Conservation (phyloP, 2,329 filamentous ascomycete genomes). For the Pestalotiopsis sp. region DNA sequence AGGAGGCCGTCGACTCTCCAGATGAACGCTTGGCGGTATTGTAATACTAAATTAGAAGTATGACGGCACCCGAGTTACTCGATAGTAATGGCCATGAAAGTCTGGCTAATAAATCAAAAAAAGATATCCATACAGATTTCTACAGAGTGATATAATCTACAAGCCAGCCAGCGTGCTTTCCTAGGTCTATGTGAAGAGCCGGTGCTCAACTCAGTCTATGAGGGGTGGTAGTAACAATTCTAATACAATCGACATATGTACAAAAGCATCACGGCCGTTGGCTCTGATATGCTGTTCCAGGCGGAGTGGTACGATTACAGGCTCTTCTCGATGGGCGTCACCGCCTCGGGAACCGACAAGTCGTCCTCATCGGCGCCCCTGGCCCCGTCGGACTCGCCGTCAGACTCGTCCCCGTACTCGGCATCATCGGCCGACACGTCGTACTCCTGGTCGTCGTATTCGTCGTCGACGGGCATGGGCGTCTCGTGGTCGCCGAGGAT, state of each 20-base stretch:
- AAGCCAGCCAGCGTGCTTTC: background rate
- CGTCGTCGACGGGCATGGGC: background rate
- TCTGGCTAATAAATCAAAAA: background rate
- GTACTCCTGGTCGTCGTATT: background rate
- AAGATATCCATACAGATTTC: background rate
- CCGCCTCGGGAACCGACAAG: background rate
- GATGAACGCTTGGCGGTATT: background rate
- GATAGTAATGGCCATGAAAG: background rate
- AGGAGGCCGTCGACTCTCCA: background rate
- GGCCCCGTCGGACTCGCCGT: background rate
- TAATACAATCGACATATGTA: background rate
- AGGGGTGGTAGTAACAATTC: background rate
- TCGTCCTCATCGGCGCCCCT: background rate
- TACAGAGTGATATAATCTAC: background rate
- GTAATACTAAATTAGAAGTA: background rate
- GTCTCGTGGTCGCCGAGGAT: conserved; percentile 20
- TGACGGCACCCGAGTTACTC: background rate
- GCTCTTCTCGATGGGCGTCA: background rate
- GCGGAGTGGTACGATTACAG: background rate
- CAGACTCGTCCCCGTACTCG: background rate
- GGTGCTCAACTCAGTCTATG: background rate
- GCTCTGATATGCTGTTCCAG: background rate
- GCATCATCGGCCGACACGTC: background rate
- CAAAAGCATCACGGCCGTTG: background rate
- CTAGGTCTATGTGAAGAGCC: background rate